A percentile compares a stretch with the other conserved stretches of the same genome.
phyloP scores from a whole-genome alignment of 805 yeast species.

The Kodamaea jinghongensis region DNA sequence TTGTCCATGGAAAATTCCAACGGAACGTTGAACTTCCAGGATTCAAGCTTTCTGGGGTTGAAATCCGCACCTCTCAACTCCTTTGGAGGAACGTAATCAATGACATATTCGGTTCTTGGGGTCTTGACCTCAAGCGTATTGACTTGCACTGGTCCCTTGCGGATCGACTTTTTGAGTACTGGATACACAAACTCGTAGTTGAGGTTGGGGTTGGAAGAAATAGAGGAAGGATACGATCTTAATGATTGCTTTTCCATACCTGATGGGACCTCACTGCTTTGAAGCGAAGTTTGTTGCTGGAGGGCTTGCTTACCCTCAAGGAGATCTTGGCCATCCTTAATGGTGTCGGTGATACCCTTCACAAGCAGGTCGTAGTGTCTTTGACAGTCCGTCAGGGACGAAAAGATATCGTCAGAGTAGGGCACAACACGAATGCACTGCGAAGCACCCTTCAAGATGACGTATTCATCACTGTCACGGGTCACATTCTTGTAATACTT shows the following conservation, averaged over 20 bases:
- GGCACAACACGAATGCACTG: conserved; percentile 25
- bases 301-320: too few species aligned
- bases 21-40: conserved; percentile 29
- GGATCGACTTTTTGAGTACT: conserved; percentile 1
- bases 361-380: conserved; percentile 1
- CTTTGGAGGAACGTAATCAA: conserved; percentile 24
- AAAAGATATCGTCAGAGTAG: neutral
- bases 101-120: conserved; percentile 7
- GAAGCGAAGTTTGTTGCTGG: conserved; percentile 8
- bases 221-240: too few species aligned
- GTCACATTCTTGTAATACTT: conserved; percentile 31
- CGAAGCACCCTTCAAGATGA: conserved; percentile 32
- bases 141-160: conserved; percentile 1
- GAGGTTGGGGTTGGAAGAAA: neutral
- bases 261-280: conserved; percentile 7
- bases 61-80: conserved; percentile 1
- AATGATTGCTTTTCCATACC: conserved; percentile 2
- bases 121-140: conserved; percentile 9
- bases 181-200: conserved; percentile 4
- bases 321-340: neutral
- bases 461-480: conserved; percentile 35
- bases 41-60: neutral
- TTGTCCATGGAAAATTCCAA: conserved; percentile 13
- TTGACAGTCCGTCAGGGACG: neutral
- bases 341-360: conserved; percentile 1